A percentile compares a stretch with the other conserved stretches of the same genome.
phyloP scores from a whole-genome alignment of 441 rosid species.

The Caryocar brasiliense region DNA sequence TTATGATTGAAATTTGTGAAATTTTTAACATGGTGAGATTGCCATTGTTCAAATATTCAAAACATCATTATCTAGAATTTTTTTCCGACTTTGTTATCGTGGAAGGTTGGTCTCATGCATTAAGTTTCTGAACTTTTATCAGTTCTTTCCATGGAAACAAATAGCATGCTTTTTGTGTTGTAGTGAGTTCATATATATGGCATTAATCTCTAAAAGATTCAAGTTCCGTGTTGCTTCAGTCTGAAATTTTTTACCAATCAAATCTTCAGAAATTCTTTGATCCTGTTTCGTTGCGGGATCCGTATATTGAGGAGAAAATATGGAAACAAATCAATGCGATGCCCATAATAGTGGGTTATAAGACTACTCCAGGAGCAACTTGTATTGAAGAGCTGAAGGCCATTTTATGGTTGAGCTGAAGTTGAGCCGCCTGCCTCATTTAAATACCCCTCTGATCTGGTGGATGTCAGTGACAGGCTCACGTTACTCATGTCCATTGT shows the following conservation, averaged over 20 bases:
- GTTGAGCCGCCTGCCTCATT: conserved; percentile 47
- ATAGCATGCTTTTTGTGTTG: too few species aligned
- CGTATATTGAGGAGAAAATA: conserved; percentile 32
- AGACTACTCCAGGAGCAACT: conserved; percentile 23
- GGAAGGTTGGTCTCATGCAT: too few species aligned
- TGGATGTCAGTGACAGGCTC: conserved; percentile 38
- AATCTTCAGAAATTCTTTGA: neutral
- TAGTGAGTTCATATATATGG: too few species aligned
- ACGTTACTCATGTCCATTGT: conserved; percentile 62
- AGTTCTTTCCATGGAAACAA: too few species aligned
- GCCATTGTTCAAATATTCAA: too few species aligned
- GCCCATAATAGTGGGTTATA: conserved; percentile 51
- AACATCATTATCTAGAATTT: too few species aligned
- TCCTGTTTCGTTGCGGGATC: conserved; percentile 17
- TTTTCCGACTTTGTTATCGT: too few species aligned
- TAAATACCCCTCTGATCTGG: conserved; percentile 29
- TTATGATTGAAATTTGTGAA: too few species aligned
- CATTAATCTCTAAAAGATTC: too few species aligned
- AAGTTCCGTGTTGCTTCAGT: too few species aligned
- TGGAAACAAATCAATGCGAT: conserved; percentile 57
- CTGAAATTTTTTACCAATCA: neutral
- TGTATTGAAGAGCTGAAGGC: conserved; percentile 54
- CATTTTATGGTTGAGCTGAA: conserved; percentile 60
- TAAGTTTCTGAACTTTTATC: too few species aligned
- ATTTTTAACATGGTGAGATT: too few species aligned